Percentiles rank a stretch among this genome's conserved stretches.
Conservation (phyloP, 2,329 filamentous ascomycete species). For the Dryadomyces quercus-mongolicae region DNA sequence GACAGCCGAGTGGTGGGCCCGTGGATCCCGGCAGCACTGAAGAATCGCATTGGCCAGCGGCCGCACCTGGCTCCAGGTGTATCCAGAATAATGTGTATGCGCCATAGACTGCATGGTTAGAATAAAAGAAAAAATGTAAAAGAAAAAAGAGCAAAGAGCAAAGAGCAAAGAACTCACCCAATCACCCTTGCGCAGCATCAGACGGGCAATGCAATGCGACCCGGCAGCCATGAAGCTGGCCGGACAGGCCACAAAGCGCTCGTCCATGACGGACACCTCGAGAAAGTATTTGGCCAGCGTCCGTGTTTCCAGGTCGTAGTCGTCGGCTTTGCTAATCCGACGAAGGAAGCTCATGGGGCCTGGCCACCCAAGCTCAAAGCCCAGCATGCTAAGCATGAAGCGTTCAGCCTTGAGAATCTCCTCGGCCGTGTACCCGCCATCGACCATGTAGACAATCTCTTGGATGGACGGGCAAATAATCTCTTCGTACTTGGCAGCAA, state of each 20-base stretch:
- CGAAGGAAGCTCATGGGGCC: slow-evolving; percentile 97
- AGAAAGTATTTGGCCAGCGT: slow-evolving; percentile 97
- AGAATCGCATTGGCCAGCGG: slow-evolving; percentile 66
- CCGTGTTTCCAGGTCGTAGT: slow-evolving; percentile 90
- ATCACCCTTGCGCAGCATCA: slow-evolving; percentile 81
- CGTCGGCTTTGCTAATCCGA: slow-evolving; percentile 94
- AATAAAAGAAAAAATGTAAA: neutral
- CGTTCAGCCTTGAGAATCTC: slow-evolving; percentile 95
- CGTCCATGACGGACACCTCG: slow-evolving; percentile 94
- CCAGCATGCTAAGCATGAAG: slow-evolving; percentile 94
- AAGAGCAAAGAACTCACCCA: slow-evolving; percentile 50
- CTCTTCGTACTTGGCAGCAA: slow-evolving; percentile 97
- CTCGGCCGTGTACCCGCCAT: slow-evolving; percentile 75
- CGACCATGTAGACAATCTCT: slow-evolving; percentile 98
- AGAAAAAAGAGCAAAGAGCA: neutral
- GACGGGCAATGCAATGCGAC: slow-evolving; percentile 79
- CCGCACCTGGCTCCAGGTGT: slow-evolving; percentile 75
- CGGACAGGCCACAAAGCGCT: slow-evolving; percentile 84
- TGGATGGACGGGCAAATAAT: slow-evolving; percentile 93
- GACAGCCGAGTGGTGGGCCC: slow-evolving; percentile 72
- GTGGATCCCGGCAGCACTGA: slow-evolving; percentile 75
- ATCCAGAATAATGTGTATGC: slow-evolving; percentile 88
- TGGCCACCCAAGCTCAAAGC: slow-evolving; percentile 95
- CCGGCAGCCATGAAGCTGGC: slow-evolving; percentile 86
- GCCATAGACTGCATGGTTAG: slow-evolving; percentile 47